phyloP scores from a whole-genome alignment of 2,329 filamentous ascomycete species.

The Xylariaceae sp. region DNA sequence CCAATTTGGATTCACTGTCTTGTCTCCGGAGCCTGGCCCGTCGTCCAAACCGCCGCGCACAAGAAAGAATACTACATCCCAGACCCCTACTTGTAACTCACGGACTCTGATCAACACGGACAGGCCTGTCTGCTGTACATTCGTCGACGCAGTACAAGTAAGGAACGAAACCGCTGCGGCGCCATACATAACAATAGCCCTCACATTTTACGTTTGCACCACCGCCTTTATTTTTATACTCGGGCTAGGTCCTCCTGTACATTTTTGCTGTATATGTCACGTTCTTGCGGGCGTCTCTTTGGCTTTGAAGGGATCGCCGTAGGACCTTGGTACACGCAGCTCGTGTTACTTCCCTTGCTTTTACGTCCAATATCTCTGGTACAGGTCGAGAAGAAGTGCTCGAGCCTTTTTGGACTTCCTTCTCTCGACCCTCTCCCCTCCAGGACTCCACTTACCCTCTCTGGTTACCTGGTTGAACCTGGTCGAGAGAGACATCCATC shows the following conservation, averaged over 20 bases:
- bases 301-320: conserved; percentile 14
- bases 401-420: conserved; percentile 15
- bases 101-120: conserved; percentile 4
- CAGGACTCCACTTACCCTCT: conserved; percentile 11
- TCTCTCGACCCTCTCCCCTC: conserved; percentile 16
- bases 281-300: conserved; percentile 7
- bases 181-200: conserved; percentile 7
- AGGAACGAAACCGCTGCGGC: conserved; percentile 14
- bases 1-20: neutral
- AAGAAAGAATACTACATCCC: conserved; percentile 2
- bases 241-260: conserved; percentile 13
- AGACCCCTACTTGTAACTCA: conserved; percentile 7
- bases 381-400: conserved; percentile 16
- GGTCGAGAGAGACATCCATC: conserved; percentile 5
- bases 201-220: conserved; percentile 13
- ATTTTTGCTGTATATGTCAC: conserved; percentile 2
- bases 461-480: conserved; percentile 4
- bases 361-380: conserved; percentile 15
- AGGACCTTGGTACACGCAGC: neutral
- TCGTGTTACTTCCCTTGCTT: conserved; percentile 17
- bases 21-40: conserved; percentile 2
- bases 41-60: neutral
- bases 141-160: conserved; percentile 7
- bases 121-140: neutral
- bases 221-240: conserved; percentile 12